A percentile compares a stretch with the other conserved stretches of the same genome.
Conservation (phyloP, 2,329 filamentous ascomycete genomes). For the Colletotrichum sojae region DNA sequence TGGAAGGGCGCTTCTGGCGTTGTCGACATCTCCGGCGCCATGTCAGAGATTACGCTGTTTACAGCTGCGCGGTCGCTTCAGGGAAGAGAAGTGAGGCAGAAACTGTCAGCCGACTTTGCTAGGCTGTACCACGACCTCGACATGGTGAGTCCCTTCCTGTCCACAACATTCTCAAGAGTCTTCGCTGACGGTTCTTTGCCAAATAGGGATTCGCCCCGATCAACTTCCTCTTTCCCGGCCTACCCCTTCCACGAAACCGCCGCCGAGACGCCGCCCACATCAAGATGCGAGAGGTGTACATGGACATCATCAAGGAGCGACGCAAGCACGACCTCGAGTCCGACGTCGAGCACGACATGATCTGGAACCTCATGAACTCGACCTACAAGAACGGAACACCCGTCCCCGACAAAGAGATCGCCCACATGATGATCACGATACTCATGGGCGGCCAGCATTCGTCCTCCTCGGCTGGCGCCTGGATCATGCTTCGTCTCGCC, state of each 20-base stretch:
- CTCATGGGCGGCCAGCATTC: conserved; percentile 95
- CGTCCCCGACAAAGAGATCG: conserved; percentile 87
- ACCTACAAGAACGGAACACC: conserved; percentile 85
- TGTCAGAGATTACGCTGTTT: conserved; percentile 92
- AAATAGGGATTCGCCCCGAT: conserved; percentile 80
- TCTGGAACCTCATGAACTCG: conserved; percentile 90
- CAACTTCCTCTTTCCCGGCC: conserved; percentile 93
- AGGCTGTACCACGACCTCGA: conserved; percentile 90
- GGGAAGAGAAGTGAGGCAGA: conserved; percentile 84
- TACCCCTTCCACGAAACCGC: conserved; percentile 89
- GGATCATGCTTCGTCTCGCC: conserved; percentile 87
- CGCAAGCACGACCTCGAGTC: conserved; percentile 63
- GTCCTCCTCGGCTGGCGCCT: conserved; percentile 85
- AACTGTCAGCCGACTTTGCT: conserved; percentile 85
- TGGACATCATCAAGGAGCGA: conserved; percentile 83
- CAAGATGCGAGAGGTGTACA: conserved; percentile 86
- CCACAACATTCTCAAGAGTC: too few species aligned
- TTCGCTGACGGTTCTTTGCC: too few species aligned
- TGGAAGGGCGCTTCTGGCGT: conserved; percentile 79
- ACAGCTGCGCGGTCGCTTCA: conserved; percentile 91
- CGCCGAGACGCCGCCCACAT: conserved; percentile 84
- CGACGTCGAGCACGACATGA: conserved; percentile 78
- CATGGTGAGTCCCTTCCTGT: conserved; percentile 59
- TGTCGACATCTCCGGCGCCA: conserved; percentile 79
- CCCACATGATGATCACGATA: conserved; percentile 94